Base-by-base conservation (phyloP, 2,329 filamentous ascomycete species). In the Fusarium haematococcum region DNA sequence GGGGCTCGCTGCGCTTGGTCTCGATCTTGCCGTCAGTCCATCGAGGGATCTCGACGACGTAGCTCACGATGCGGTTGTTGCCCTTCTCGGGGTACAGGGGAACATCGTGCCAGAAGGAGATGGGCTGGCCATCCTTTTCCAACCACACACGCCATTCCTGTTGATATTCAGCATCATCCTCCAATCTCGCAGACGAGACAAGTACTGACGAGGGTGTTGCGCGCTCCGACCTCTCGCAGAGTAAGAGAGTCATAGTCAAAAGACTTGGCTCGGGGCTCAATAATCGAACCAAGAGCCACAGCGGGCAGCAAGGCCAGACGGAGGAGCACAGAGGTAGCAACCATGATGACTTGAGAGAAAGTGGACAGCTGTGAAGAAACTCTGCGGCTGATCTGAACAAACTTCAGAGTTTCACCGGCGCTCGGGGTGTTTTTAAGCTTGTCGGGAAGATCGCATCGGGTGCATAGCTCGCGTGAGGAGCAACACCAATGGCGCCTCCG, bases 61-160 rank as follows among this genome's bases (percentile, higher is more conserved):
- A 81, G 77, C 81, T 84, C 75, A 85, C 78, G 43, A 84, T 78
- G 27, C 75, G 78, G 30, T 80, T 79, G 63, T 84, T 76, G 5
- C 74, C 79, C 32, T 77, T 77, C 37, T 81, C 75, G 5, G 84
- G 83, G 60, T 83, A 85, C 8, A 84, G 65, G 1, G 84, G 84
- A 33, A 85, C 77, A 68, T 85, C 84, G 56, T 85, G 84, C 83
- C 84, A 85, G 70, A 81, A 82, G 0, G 84, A 85, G 41, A 85
- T 82, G 5, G 83, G 82, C 16, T 83, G 71, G 9, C 83, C 84
- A 35, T 84, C 76, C 56, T 81, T 80, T 43, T 84, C 82, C 11
- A 85, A 71, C 82, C 83, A 85, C 2, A 85, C 71, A 16, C 84
- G 81, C 83, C 83, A 85, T 57, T 84, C 82, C 82, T 85, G 20